Conservation (phyloP, 2,329 filamentous ascomycete species). For the Epicoccum nigrum region DNA sequence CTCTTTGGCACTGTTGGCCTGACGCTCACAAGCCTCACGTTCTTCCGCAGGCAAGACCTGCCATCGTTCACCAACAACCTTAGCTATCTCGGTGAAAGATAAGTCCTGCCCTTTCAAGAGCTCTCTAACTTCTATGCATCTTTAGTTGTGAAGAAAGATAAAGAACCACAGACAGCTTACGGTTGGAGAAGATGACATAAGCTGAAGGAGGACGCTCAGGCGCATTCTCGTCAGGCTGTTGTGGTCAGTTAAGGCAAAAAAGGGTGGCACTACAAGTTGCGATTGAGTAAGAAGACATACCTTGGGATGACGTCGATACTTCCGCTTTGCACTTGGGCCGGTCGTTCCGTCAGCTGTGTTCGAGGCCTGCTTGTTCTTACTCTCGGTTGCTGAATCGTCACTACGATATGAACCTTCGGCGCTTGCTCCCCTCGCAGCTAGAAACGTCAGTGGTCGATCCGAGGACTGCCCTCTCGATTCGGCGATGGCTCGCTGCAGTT, state of each 20-base stretch:
- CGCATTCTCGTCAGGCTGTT: constrained; percentile 75
- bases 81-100: constrained; percentile 83
- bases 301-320: constrained; percentile 80
- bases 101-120: constrained; percentile 76
- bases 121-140: constrained; percentile 70
- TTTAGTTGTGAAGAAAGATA: constrained; percentile 22
- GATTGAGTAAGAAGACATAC: constrained; percentile 49
- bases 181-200: constrained; percentile 86
- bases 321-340: constrained; percentile 63
- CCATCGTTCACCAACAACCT: constrained; percentile 82
- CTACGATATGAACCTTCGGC: constrained; percentile 64
- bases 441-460: constrained; percentile 44
- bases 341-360: constrained; percentile 6
- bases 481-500: constrained; percentile 82
- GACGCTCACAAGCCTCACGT: constrained; percentile 74
- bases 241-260: constrained; percentile 21
- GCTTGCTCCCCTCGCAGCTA: constrained; percentile 55
- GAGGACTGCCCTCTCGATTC: constrained; percentile 66
- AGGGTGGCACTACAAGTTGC: neutral
- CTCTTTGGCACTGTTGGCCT: constrained; percentile 76
- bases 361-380: constrained; percentile 52
- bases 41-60: constrained; percentile 70
- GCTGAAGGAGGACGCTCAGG: constrained; percentile 81
- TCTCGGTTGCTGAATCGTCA: constrained; percentile 57
- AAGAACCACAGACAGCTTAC: constrained; percentile 55